Evolutionary conservation across 2,329 filamentous ascomycete genomes (phyloP).

Genomic region (Sphaerulina vaccinii): DNA sequence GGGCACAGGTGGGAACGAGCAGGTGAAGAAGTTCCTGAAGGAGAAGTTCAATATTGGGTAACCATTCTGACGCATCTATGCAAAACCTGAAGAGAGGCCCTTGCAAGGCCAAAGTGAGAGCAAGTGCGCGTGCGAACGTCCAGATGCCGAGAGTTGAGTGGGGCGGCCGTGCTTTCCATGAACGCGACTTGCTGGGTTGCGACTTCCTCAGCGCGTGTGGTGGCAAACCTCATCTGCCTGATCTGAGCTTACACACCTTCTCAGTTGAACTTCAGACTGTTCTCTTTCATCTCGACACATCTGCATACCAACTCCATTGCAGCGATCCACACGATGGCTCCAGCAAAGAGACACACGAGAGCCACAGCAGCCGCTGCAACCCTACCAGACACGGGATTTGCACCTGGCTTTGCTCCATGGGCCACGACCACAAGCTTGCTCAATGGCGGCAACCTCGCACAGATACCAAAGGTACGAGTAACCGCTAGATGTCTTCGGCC

Average conservation of each 20-base stretch:
- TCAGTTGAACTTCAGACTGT: too few species aligned
- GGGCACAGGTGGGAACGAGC: conserved; percentile 23
- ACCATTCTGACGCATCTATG: too few species aligned
- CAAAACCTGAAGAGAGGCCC: too few species aligned
- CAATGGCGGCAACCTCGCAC: conserved; percentile 1
- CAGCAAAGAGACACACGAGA: neutral
- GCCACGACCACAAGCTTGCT: neutral
- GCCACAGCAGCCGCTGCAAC: neutral
- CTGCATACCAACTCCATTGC: neutral
- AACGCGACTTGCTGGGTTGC: too few species aligned
- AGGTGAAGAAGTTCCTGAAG: conserved; percentile 24
- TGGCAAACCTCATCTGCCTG: too few species aligned
- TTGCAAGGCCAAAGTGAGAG: too few species aligned
- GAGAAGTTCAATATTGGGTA: conserved; percentile 15
- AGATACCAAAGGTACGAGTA: conserved; percentile 2
- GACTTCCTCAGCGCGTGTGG: too few species aligned
- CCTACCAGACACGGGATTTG: neutral
- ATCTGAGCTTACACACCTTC: too few species aligned
- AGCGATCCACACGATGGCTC: neutral
- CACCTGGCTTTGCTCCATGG: conserved; percentile 1
- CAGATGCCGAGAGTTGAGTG: too few species aligned
- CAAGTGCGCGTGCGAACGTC: neutral
- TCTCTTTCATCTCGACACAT: neutral
- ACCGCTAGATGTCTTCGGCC: too few species aligned
- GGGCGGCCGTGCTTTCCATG: too few species aligned